Percentiles rank a stretch among this genome's conserved stretches.
These are phyloP conservation scores for Saccharomycopsis vini DNA, from an alignment of 805 yeast genomes.

Conservation along the genomic window DNA sequence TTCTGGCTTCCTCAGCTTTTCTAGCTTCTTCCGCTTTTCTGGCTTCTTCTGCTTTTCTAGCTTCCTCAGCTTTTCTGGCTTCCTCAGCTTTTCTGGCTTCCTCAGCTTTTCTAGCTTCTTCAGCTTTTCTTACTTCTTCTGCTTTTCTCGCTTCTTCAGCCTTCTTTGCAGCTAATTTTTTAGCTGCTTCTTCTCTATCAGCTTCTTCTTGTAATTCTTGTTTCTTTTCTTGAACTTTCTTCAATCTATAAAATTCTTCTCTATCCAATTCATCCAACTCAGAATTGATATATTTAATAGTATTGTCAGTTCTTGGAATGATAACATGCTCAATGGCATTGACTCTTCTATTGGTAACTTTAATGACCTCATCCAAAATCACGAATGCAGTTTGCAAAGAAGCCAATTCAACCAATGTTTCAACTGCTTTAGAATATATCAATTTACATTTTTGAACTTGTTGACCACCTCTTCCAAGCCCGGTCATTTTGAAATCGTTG, in stretches of 20 bases:
- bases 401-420: constrained; percentile 90
- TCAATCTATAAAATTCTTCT: constrained; percentile 94
- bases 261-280: constrained; percentile 96
- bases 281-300: constrained; percentile 83
- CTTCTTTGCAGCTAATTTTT: constrained; percentile 20
- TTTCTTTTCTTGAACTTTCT: constrained; percentile 93
- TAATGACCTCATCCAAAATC: constrained; percentile 93
- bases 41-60: constrained; percentile 5
- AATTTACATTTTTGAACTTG: constrained; percentile 91
- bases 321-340: constrained; percentile 98
- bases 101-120: constrained; percentile 10
- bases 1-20: not conserved
- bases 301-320: constrained; percentile 95
- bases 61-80: constrained; percentile 23
- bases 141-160: constrained; percentile 20
- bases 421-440: constrained; percentile 94
- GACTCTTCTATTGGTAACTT: constrained; percentile 96
- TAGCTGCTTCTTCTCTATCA: constrained; percentile 43
- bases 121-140: constrained; percentile 21
- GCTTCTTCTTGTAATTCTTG: constrained; percentile 65
- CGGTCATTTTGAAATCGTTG: constrained; percentile 93
- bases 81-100: constrained; percentile 25
- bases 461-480: constrained; percentile 97
- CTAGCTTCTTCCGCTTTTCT: constrained; percentile 3
- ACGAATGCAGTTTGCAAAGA: constrained; percentile 95